phyloP scores from a whole-genome alignment of 345 rosid species.

The Rhodomyrtus tomentosa region DNA sequence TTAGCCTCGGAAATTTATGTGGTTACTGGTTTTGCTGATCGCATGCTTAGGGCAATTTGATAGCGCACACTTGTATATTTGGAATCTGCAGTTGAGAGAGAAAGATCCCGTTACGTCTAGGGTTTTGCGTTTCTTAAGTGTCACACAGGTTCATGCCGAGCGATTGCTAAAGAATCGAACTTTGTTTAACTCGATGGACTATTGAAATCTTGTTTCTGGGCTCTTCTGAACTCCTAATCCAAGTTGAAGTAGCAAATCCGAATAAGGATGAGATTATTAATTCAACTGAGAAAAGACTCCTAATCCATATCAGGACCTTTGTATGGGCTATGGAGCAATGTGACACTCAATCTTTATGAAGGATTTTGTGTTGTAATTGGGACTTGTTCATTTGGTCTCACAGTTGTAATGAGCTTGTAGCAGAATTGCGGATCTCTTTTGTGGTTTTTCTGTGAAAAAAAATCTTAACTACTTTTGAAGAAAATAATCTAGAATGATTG shows the following conservation, averaged over 20 bases:
- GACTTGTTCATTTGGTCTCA: background rate
- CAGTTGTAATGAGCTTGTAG: background rate
- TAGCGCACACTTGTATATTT: background rate
- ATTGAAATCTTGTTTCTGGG: background rate
- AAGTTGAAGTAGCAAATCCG: background rate
- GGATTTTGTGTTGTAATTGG: background rate
- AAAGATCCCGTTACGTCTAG: background rate
- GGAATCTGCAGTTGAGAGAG: background rate
- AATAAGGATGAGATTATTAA: accelerated
- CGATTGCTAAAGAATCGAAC: background rate
- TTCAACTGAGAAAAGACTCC: background rate
- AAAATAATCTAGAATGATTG: background rate
- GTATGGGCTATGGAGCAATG: background rate
- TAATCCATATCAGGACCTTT: background rate
- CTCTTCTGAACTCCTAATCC: background rate
- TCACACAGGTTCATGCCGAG: background rate
- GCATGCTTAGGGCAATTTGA: background rate
- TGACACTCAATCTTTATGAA: accelerated
- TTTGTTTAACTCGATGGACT: background rate
- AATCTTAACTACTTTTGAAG: background rate
- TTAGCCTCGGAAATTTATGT: background rate
- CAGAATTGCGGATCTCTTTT: background rate
- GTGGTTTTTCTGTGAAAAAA: background rate
- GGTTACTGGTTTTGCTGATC: background rate
- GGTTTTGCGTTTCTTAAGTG: background rate